Evolutionary conservation across 2,329 filamentous ascomycete species (phyloP), one percentile per base, ranked within the genome.

Genomic region (Akanthomyces uredinophilus): DNA sequence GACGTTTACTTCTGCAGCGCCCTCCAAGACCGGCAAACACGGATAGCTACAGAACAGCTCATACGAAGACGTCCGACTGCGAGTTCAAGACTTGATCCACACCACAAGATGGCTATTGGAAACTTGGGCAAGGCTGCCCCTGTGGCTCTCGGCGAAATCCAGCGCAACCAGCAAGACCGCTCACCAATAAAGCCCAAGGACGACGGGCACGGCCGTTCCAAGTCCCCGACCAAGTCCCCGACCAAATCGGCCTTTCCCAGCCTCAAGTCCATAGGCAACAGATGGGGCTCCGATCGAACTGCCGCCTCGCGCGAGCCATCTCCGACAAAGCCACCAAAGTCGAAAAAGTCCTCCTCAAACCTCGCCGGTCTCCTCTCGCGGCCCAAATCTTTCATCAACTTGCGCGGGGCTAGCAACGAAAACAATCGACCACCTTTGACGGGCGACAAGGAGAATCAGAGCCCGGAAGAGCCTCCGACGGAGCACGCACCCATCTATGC

Each of bases 321-420:
- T 46, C 81, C 82, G 10, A 62, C 44, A 13, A 81, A 80, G 63
- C 90, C 89, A 70, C 85, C 86, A 29, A 89, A 88, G 70, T 96
- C 94, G 78, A 84, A 84, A 43, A 96, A 94, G 74, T 96, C 93
- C 0, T 84, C 90, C 4, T 90, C 90, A 37, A 96, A 92, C 71
- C 81, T 98, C n/a, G 86, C 86, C 0, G 86, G 83, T 5, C 83
- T 97, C 60, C 83, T 96, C 57, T 87, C 86, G 62, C 87, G 89
- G 62, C 86, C 87, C 63, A 92, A 89, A 72, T 92, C 91, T 11
- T 81, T 87, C 59, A 91, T 87, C 70, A 88, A 85, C 66, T 75
- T 89, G 27, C 83, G 85, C 65, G 81, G 80, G 63, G 70, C 79
- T 52, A 78, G 82, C 60, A 76, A 76, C 39, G 83, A 85, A 14